These are phyloP conservation scores for Citrus hindsii DNA, from an alignment of 345 rosid genomes.

Conservation along the genomic window DNA sequence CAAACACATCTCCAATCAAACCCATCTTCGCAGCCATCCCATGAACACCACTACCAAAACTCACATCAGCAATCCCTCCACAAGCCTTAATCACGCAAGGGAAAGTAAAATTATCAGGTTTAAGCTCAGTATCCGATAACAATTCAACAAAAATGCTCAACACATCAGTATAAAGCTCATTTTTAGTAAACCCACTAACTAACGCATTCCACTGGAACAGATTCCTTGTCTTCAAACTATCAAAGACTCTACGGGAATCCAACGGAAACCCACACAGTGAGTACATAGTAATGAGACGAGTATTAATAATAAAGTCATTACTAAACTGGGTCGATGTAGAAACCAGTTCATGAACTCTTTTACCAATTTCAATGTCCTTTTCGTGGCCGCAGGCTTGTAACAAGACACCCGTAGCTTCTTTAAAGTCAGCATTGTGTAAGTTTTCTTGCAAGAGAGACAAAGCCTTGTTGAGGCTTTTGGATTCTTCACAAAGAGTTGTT, in stretches of 20 bases:
- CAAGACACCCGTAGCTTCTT: constrained; percentile 47
- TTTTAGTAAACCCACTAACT: constrained; percentile 57
- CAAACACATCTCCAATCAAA: constrained; percentile 46
- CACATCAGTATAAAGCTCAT: constrained; percentile 44
- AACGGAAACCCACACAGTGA: constrained; percentile 44
- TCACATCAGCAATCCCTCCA: constrained; percentile 37
- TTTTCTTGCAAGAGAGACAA: constrained; percentile 21
- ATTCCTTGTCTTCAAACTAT: constrained; percentile 40
- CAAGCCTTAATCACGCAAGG: constrained; percentile 73
- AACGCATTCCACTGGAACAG: constrained; percentile 69
- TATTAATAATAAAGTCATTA: constrained; percentile 44
- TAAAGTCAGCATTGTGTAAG: constrained; percentile 17
- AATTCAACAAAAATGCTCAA: constrained; percentile 43
- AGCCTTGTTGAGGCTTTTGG: constrained; percentile 39
- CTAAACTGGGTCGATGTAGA: constrained; percentile 33
- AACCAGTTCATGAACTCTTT: constrained; percentile 44
- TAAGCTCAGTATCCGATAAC: constrained; percentile 32
- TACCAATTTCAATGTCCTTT: constrained; percentile 45
- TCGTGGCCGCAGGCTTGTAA: constrained; percentile 49
- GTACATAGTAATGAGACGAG: constrained; percentile 58
- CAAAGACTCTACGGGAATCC: constrained; percentile 49
- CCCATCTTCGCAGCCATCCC: constrained; percentile 58
- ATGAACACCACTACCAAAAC: constrained; percentile 45
- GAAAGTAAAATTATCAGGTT: constrained; percentile 64
- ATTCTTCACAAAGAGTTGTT: constrained; percentile 36